Conservation (phyloP, 75 land plant species). For the Azolla pinnata region DNA sequence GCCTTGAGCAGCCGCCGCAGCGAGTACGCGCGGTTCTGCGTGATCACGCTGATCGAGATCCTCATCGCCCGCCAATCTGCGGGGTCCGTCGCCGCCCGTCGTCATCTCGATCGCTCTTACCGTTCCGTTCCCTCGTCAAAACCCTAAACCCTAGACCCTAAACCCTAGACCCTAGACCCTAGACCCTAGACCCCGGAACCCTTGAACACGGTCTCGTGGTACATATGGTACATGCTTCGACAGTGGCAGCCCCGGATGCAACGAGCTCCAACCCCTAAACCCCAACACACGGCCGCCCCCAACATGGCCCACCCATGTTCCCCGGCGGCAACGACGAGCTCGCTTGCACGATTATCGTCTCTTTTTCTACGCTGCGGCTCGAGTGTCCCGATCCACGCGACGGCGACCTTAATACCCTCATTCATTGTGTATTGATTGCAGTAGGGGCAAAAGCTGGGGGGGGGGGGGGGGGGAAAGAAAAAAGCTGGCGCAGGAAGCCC, state of each 20-base stretch:
- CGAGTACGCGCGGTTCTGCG: conserved; percentile 76
- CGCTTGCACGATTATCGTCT: too few species aligned
- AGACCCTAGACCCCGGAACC: too few species aligned
- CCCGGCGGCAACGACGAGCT: too few species aligned
- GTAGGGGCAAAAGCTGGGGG: too few species aligned
- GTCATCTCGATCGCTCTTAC: not conserved
- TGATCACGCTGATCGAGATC: conserved; percentile 76
- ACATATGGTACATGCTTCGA: not conserved
- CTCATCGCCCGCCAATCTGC: conserved; percentile 90
- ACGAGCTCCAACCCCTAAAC: too few species aligned
- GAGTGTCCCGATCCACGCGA: too few species aligned
- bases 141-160: too few species aligned
- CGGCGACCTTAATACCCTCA: not conserved
- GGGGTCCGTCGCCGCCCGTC: not conserved
- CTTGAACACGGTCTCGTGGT: not conserved
- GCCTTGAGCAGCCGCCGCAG: conserved; percentile 68
- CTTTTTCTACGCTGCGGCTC: too few species aligned
- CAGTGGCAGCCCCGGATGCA: not conserved
- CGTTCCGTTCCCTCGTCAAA: not conserved
- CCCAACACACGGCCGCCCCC: too few species aligned
- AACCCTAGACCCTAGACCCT: too few species aligned
- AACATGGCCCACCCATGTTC: too few species aligned
- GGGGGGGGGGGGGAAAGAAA: too few species aligned
- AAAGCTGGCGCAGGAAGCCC: not conserved
- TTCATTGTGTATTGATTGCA: not conserved